These are phyloP conservation scores for Penicillium alfredii DNA, from an alignment of 495 filamentous ascomycete genomes.

Conservation along the genomic window DNA sequence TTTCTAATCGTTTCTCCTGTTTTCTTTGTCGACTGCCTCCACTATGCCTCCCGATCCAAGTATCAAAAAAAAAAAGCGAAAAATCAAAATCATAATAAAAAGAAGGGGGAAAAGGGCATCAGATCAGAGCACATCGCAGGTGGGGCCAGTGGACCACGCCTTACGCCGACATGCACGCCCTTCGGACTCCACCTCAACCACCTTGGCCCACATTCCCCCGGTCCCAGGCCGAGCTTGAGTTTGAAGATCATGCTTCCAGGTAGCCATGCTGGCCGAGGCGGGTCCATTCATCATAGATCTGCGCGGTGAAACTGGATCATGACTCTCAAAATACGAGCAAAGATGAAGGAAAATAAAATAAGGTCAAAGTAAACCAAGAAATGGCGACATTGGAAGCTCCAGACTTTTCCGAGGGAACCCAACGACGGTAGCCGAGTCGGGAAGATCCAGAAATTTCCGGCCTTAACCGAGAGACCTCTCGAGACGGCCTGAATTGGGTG, in stretches of 20 bases:
- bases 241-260: constrained; percentile 21
- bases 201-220: constrained; percentile 10
- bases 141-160: constrained; percentile 22
- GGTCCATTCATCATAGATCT: no score
- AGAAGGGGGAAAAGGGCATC: no score
- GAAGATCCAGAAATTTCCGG: constrained; percentile 25
- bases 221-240: constrained; percentile 1
- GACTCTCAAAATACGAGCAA: not conserved
- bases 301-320: not conserved
- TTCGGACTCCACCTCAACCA: constrained; percentile 20
- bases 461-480: constrained; percentile 18
- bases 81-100: no score
- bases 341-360: not conserved
- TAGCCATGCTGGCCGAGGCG: not conserved
- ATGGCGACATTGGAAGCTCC: not conserved
- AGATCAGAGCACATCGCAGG: no score
- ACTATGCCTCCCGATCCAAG: no score
- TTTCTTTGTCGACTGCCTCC: no score
- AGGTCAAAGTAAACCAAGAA: not conserved
- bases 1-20: no score
- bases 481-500: no score
- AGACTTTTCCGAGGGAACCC: constrained; percentile 19
- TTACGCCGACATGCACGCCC: constrained; percentile 24
- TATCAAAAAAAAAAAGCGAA: no score
- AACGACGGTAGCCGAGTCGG: constrained; percentile 8